These are phyloP conservation scores for Vitis riparia DNA, from an alignment of 164 flowering plant species.

Conservation along the genomic window DNA sequence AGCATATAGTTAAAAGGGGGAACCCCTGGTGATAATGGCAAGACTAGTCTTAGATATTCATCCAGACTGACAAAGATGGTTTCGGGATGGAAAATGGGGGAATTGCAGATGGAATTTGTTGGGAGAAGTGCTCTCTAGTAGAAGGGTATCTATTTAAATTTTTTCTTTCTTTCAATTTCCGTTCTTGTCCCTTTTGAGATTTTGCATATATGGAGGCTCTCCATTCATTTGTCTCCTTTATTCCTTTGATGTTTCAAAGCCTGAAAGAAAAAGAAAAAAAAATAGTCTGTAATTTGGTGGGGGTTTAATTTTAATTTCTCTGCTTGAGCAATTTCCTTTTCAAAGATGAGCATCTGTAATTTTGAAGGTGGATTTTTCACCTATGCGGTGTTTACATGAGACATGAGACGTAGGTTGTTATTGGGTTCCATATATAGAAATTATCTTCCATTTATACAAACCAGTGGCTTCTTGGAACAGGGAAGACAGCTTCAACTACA, in stretches of 20 bases:
- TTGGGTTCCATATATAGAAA: neutral
- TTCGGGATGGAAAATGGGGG: slow-evolving; percentile 13
- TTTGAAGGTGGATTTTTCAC: slow-evolving; percentile 35
- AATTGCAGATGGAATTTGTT: slow-evolving; percentile 17
- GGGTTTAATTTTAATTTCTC: slow-evolving; percentile 16
- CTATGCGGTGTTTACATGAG: slow-evolving; percentile 21
- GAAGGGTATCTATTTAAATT: slow-evolving; percentile 1
- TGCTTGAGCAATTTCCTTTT: slow-evolving; percentile 18
- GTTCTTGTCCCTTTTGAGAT: slow-evolving; percentile 6
- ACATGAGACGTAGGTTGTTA: slow-evolving; percentile 19
- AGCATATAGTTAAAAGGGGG: slow-evolving; percentile 12
- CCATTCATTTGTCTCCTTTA: slow-evolving; percentile 8
- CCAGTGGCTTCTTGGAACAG: too few relatives aligned
- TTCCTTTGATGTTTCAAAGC: slow-evolving; percentile 1
- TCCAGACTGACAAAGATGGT: slow-evolving; percentile 11
- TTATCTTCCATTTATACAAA: neutral
- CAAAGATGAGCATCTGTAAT: slow-evolving; percentile 36
- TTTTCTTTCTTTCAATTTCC: neutral
- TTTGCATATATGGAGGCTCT: slow-evolving; percentile 25
- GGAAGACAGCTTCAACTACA: too few relatives aligned
- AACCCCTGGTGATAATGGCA: slow-evolving; percentile 12
- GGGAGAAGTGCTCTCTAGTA: slow-evolving; percentile 10
- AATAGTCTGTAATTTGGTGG: slow-evolving; percentile 32
- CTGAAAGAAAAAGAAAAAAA: neutral
- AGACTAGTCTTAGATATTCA: slow-evolving; percentile 20